phyloP scores from a whole-genome alignment of 2,329 filamentous ascomycete genomes.

The Hyphodiscus sp. region DNA sequence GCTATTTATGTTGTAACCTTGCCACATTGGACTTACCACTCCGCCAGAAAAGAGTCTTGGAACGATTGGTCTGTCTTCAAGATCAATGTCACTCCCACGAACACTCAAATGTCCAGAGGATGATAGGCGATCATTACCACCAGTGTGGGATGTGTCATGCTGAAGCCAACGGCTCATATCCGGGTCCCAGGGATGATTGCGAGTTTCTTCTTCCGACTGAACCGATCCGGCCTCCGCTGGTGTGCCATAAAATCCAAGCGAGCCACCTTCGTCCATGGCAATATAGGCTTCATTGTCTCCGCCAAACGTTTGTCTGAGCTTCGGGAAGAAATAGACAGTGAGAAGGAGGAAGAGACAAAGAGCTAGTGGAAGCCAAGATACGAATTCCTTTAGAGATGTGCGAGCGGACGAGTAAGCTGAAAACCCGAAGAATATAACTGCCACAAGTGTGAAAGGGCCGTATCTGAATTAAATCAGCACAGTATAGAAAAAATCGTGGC shows the following conservation, averaged over 20 bases:
- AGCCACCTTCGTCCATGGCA: slow-evolving; percentile 1
- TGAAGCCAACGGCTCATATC: background rate
- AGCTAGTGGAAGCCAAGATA: slow-evolving; percentile 12
- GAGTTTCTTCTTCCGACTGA: background rate
- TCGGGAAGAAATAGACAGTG: slow-evolving; percentile 11
- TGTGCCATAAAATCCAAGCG: background rate
- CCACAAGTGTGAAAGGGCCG: background rate
- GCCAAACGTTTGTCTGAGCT: background rate
- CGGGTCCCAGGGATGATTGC: background rate
- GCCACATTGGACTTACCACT: background rate
- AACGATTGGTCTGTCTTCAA: background rate
- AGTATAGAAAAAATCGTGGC: background rate
- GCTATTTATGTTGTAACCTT: background rate
- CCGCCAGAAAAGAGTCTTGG: background rate
- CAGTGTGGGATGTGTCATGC: background rate
- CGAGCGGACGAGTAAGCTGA: slow-evolving; percentile 6
- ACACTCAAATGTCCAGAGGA: background rate
- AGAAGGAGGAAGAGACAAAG: slow-evolving; percentile 9
- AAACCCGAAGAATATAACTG: slow-evolving; percentile 1
- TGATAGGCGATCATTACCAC: background rate
- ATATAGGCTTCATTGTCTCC: background rate
- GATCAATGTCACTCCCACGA: background rate
- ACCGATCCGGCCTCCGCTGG: background rate
- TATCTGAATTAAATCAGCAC: background rate
- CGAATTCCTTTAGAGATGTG: slow-evolving; percentile 4